Evolutionary conservation across 768 basidiomycete genomes (phyloP).

Genomic region (Cyclocybe aegerita): DNA sequence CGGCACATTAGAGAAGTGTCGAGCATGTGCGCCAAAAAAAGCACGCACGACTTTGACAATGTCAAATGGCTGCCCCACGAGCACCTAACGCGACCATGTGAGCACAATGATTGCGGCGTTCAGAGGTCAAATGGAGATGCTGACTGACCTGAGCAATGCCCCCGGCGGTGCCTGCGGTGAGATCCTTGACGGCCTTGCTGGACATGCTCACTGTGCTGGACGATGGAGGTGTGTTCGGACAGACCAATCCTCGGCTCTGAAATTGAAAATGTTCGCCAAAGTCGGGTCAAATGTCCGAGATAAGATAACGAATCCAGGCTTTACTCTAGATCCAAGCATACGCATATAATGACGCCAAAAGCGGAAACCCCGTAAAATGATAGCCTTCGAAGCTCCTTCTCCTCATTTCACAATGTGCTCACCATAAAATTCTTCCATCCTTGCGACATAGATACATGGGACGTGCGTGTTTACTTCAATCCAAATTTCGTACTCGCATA

Average conservation of each 20-base stretch:
- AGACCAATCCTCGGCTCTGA: too few relatives aligned
- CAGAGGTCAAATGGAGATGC: not conserved
- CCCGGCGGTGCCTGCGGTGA: slow-evolving; percentile 88
- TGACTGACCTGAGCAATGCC: slow-evolving; percentile 77
- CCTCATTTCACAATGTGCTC: not conserved
- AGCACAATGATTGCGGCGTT: slow-evolving; percentile 7
- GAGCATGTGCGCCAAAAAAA: not conserved
- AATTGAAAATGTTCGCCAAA: too few relatives aligned
- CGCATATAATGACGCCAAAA: slow-evolving; percentile 1
- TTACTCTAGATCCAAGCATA: slow-evolving; percentile 15
- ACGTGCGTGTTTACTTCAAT: too few relatives aligned
- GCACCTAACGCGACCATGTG: slow-evolving; percentile 48
- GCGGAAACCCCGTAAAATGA: not conserved
- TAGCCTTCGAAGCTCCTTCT: not conserved
- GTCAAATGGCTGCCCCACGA: slow-evolving; percentile 94
- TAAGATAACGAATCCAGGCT: slow-evolving; percentile 17
- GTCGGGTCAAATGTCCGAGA: slow-evolving; percentile 8
- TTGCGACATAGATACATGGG: too few relatives aligned
- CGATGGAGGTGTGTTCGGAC: not conserved
- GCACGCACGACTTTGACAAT: slow-evolving; percentile 91
- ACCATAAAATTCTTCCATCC: too few relatives aligned
- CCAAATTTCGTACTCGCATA: too few relatives aligned
- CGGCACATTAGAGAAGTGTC: slow-evolving; percentile 3
- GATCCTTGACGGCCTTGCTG: slow-evolving; percentile 75
- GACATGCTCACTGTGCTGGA: slow-evolving; percentile 33